Base-by-base conservation (phyloP, 1,284 basidiomycete genomes). In the Ceratobasidium sp. region DNA sequence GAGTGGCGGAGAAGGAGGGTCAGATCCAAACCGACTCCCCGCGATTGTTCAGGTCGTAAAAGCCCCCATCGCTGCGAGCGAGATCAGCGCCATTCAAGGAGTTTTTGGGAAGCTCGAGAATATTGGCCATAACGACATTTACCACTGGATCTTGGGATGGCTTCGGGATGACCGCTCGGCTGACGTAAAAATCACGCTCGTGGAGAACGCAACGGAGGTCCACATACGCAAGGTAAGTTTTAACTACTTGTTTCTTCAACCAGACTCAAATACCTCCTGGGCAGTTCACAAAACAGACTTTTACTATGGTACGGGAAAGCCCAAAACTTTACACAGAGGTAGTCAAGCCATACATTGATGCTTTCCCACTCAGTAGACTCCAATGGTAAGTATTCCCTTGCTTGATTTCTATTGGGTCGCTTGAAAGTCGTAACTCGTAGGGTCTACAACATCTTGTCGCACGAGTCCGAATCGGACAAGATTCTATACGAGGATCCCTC, bases 391-490 rank as follows among this genome's bases (percentile, higher is more conserved):
- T 54, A 55, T 18, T 41, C 55, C 20, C 46, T 20, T 55, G 14
- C 18, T 33, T n/a, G 12, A 46, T 65, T 41, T 41, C 23, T 55
- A 30, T 60, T 14, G 7, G 27, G 27, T 2, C 30, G 65, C 46
- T 20, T 57, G 12, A 52, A 41, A 55, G 48, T 55, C 69, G 33
- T 27, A 35, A 14, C 52, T 7, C 23, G 0, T 79, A 96, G 96
- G 96, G 93, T 98, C 0, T 89, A 92, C 80, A 94, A 97, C 80
- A 95, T 99, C 76, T 87, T 99, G 5, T 88, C 89, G 0, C 95
- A 96, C 27, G 86, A 86, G 41, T 93, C 94, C 23, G 97, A 99
- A 84, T 88, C 89, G 23, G 90, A 94, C 10, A 92, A 93, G 77
- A 87, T 97, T 55, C 84, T 97, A 23, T 93, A 89, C 83, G 88